These are phyloP conservation scores for Rhodotorula sp. DNA, from an alignment of 1,284 basidiomycete species.

Conservation along the genomic window DNA sequence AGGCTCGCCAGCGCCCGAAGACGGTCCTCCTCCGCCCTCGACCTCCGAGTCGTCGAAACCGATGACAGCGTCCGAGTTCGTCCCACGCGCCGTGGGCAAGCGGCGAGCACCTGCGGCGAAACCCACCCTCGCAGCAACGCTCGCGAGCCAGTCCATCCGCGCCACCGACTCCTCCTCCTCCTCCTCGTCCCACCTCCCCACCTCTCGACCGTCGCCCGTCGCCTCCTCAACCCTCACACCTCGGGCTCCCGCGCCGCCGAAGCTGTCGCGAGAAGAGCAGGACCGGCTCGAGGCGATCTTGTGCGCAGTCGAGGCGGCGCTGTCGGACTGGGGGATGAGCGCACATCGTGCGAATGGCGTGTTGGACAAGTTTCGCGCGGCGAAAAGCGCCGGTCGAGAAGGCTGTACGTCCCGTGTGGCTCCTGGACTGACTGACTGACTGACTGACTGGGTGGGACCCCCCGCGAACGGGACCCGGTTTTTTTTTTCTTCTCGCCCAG, in stretches of 20 bases:
- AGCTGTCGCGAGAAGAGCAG: slow-evolving; percentile 4
- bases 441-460: background rate
- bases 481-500: too few species aligned
- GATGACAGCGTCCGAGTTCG: slow-evolving; percentile 1
- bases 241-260: background rate
- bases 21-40: background rate
- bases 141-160: background rate
- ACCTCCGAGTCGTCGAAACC: background rate
- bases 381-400: background rate
- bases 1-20: background rate
- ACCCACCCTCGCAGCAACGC: background rate
- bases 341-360: background rate
- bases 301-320: slow-evolving; percentile 9
- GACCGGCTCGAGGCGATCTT: slow-evolving; percentile 26
- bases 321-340: slow-evolving; percentile 33
- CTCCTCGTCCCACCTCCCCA: too few species aligned
- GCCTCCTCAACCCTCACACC: background rate
- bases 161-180: background rate
- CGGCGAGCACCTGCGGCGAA: background rate
- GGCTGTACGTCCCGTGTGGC: background rate
- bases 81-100: slow-evolving; percentile 17
- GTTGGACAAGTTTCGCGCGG: slow-evolving; percentile 4
- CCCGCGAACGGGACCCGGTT: too few species aligned
- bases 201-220: background rate
- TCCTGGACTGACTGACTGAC: background rate